Percentiles rank a stretch among this genome's conserved stretches.
Conservation (phyloP, 2,329 filamentous ascomycete species). For the Trichoderma atroviride region DNA sequence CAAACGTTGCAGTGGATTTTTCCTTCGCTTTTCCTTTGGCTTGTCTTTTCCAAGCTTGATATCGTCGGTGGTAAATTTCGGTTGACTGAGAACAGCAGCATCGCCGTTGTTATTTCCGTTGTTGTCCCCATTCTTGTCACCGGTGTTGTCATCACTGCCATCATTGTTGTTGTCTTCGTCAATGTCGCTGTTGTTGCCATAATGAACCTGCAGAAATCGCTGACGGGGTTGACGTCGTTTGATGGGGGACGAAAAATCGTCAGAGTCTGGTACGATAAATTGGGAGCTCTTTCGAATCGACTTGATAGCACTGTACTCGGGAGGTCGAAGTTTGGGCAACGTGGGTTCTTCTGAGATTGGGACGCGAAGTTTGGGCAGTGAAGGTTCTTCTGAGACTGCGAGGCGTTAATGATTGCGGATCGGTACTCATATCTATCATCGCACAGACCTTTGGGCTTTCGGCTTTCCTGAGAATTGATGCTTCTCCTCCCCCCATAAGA, state of each 20-base stretch:
- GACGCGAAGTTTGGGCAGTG: background rate
- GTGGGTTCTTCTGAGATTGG: background rate
- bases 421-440: background rate
- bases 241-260: constrained; percentile 7
- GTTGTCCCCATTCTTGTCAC: background rate
- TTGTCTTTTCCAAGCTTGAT: background rate
- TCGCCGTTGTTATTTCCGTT: background rate
- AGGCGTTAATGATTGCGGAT: background rate
- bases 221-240: background rate
- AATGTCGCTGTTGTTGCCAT: background rate
- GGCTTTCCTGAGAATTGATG: constrained; percentile 31
- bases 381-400: background rate
- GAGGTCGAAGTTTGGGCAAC: background rate
- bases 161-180: constrained; percentile 10
- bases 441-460: constrained; percentile 13
- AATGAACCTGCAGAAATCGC: background rate
- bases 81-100: background rate
- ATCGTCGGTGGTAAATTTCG: background rate
- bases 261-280: constrained; percentile 8
- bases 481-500: constrained; percentile 36
- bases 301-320: background rate
- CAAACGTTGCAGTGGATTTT: background rate
- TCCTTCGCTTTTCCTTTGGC: background rate
- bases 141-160: background rate
- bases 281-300: constrained; percentile 18